These are phyloP conservation scores for Chaetomiaceae sp. DNA, from an alignment of 2,329 filamentous ascomycete species.

Conservation along the genomic window DNA sequence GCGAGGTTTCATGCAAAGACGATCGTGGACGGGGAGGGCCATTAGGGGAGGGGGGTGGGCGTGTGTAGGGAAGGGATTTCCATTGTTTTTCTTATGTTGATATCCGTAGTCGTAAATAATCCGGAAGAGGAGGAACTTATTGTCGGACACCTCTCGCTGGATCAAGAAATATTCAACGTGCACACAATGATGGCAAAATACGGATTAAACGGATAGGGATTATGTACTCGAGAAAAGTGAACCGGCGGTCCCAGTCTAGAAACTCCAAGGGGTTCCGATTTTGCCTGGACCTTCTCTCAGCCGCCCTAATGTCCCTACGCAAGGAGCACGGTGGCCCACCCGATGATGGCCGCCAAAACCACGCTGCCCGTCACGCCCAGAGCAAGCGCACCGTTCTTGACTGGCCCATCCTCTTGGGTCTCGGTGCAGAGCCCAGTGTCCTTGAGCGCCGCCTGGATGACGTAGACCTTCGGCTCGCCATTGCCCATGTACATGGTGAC, in stretches of 20 bases:
- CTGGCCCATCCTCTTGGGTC: slow-evolving; percentile 16
- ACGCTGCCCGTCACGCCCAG: slow-evolving; percentile 11
- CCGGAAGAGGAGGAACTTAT: too few relatives aligned
- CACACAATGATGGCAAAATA: too few relatives aligned
- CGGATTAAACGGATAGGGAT: too few relatives aligned
- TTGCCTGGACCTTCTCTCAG: too few relatives aligned
- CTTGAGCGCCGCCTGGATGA: slow-evolving; percentile 14
- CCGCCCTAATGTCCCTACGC: neutral
- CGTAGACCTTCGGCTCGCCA: slow-evolving; percentile 27
- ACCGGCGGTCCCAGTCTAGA: neutral
- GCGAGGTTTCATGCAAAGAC: slow-evolving; percentile 38
- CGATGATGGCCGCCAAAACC: slow-evolving; percentile 10
- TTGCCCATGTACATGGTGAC: slow-evolving; percentile 23
- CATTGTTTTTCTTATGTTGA: too few relatives aligned
- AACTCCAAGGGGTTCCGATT: neutral
- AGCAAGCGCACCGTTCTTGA: slow-evolving; percentile 9
- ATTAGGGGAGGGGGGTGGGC: too few relatives aligned
- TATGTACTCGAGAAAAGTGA: neutral
- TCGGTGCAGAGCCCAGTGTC: slow-evolving; percentile 24
- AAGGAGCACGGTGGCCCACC: slow-evolving; percentile 13
- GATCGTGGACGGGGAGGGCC: slow-evolving; percentile 9
- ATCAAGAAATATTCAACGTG: too few relatives aligned
- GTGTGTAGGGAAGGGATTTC: too few relatives aligned
- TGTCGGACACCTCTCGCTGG: too few relatives aligned
- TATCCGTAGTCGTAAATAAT: too few relatives aligned